Percentiles rank a stretch among this genome's conserved stretches.
phyloP scores from a whole-genome alignment of 331 rosid genomes.

The Malus hybrid region DNA sequence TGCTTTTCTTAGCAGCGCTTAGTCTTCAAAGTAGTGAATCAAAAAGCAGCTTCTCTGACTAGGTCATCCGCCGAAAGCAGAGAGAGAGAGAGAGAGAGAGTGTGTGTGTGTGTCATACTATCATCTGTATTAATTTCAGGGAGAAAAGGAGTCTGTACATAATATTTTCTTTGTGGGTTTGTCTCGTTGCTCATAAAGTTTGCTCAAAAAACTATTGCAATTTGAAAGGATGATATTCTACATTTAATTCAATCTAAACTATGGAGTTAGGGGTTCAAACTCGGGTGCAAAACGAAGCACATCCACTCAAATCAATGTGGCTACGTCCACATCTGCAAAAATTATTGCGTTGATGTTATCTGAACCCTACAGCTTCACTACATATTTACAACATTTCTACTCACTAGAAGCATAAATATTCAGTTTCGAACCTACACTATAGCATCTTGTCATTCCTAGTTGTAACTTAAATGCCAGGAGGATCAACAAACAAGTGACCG shows the following conservation, averaged over 20 bases:
- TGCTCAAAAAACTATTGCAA: neutral
- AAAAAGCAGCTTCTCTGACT: conserved; percentile 46
- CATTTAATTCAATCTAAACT: too few species aligned
- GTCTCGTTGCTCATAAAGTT: neutral
- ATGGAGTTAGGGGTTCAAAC: too few species aligned
- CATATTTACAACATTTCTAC: neutral
- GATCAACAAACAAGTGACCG: conserved; percentile 35
- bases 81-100: neutral
- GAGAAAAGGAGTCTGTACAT: neutral
- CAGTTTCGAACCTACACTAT: neutral
- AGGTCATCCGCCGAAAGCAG: conserved; percentile 49
- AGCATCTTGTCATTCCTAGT: neutral
- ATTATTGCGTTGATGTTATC: too few species aligned
- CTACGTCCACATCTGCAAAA: too few species aligned
- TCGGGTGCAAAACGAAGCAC: too few species aligned
- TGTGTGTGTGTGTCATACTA: neutral
- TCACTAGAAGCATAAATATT: neutral
- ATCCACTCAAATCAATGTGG: too few species aligned
- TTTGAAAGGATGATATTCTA: neutral
- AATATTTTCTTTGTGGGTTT: neutral
- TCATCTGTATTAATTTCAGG: conserved; percentile 9
- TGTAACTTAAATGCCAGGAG: neutral
- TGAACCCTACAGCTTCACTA: neutral
- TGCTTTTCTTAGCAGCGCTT: conserved; percentile 21
- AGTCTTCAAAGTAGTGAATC: conserved; percentile 19